phyloP scores from a whole-genome alignment of 179 eudicot species.

The Heliamphora pulchella region DNA sequence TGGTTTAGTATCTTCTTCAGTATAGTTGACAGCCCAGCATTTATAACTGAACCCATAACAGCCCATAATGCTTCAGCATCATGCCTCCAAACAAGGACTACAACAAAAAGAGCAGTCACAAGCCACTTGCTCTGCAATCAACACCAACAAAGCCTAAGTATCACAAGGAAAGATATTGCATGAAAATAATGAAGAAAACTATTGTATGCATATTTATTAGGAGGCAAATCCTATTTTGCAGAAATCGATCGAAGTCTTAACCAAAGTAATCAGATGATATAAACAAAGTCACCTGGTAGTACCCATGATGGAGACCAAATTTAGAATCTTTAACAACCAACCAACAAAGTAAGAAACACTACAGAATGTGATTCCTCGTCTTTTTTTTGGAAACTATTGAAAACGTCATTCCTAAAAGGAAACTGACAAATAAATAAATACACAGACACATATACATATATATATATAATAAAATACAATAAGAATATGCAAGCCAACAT shows the following conservation, averaged over 20 bases:
- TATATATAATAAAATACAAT: background rate
- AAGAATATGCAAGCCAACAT: background rate
- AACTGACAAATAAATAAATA: no score
- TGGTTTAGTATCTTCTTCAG: constrained; percentile 68
- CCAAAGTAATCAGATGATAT: background rate
- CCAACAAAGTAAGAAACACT: background rate
- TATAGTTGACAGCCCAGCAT: constrained; percentile 42
- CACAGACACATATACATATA: no score
- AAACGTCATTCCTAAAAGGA: background rate
- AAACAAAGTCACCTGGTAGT: background rate
- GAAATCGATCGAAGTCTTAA: background rate
- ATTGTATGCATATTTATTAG: background rate
- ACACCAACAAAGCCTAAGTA: constrained; percentile 8
- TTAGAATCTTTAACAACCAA: background rate
- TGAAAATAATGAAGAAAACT: background rate
- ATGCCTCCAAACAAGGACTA: constrained; percentile 55
- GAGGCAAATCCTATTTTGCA: background rate
- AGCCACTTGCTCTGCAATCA: constrained; percentile 82
- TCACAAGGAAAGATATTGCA: background rate
- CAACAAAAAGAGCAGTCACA: constrained; percentile 40
- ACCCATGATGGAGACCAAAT: background rate
- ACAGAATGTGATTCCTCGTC: background rate
- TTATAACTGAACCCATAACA: constrained; percentile 52
- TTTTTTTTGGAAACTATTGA: background rate
- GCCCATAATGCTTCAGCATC: constrained; percentile 82